Conservation (phyloP, 140 eudicot genomes). For the Anethum foeniculum region DNA sequence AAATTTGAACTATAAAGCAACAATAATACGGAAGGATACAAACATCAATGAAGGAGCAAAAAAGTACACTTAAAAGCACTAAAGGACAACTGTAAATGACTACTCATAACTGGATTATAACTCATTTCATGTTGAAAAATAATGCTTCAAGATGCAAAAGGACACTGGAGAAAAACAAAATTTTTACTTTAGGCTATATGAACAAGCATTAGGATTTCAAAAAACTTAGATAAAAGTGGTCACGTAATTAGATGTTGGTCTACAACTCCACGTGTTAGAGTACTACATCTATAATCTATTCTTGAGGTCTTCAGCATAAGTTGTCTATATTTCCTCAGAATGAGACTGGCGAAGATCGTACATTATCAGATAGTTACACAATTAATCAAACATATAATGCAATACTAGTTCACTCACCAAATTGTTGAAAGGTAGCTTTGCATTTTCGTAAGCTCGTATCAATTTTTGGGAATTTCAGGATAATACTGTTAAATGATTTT, state of each 20-base stretch:
- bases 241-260: not conserved
- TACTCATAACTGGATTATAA: not conserved
- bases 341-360: not conserved
- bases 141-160: not conserved
- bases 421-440: slow-evolving; percentile 66
- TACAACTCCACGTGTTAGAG: not conserved
- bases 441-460: slow-evolving; percentile 75
- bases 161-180: not conserved
- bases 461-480: slow-evolving; percentile 76
- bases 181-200: not conserved
- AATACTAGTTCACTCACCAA: slow-evolving; percentile 38
- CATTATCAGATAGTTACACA: not conserved
- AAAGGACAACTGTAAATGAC: not conserved
- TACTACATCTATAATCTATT: not conserved
- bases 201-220: not conserved
- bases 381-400: not conserved
- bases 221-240: not conserved
- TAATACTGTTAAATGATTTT: slow-evolving; percentile 63
- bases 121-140: not conserved
- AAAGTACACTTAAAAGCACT: not conserved
- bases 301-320: not conserved
- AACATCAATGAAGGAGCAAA: not conserved
- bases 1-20: not conserved
- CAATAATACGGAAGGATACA: not conserved
- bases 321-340: not conserved